Evolutionary conservation across 1,284 basidiomycete species (phyloP), one percentile per base, ranked within the genome.

Genomic region (Ustilago trichophora): DNA sequence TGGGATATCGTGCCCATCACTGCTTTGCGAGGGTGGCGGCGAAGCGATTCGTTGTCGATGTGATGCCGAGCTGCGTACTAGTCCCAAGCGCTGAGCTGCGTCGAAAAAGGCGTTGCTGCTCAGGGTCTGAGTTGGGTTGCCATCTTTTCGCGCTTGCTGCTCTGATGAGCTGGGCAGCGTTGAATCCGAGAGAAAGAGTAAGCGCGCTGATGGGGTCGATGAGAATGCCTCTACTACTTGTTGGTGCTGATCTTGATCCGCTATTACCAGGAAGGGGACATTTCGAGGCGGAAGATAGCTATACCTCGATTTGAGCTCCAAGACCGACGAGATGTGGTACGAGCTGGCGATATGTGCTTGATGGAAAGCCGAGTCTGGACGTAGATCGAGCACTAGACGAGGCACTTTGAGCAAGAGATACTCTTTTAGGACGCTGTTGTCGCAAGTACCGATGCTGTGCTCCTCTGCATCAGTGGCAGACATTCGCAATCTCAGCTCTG

Each of bases 211-310:
- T 4, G 46, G 27, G 26, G 24, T 37, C 3, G 44, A 42, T 21
- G 37, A 15, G 29, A 69, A 54, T 21, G 55, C 59, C 5, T 69
- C 35, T 1, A 18, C 25, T n/a, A 51, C 55, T 29, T 63, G 25
- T 6, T 36, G 16, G 8, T 29, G 22, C 33, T 69, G 55, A 12
- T 19, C 19, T 1, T 26, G 27, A 3, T 63, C 42, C 0, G 59
- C 59, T 9, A 69, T 4, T 6, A 69, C 59, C 11, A 64, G 42
- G 18, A 69, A 69, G 5, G 66, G 32, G 0, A 48, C 44, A 11
- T 44, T 54, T 1, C 59, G 59, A 3, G 66, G 59, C 3, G 66
- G 66, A 9, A 69, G 37, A n/a, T 64, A 64, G 59, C 66, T 69
- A 29, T 69, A 69, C 16, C 55, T 38, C 12, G 66, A 58, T 51